Evolutionary conservation across 2,329 filamentous ascomycete species (phyloP).

Genomic region (Exophiala sp.): DNA sequence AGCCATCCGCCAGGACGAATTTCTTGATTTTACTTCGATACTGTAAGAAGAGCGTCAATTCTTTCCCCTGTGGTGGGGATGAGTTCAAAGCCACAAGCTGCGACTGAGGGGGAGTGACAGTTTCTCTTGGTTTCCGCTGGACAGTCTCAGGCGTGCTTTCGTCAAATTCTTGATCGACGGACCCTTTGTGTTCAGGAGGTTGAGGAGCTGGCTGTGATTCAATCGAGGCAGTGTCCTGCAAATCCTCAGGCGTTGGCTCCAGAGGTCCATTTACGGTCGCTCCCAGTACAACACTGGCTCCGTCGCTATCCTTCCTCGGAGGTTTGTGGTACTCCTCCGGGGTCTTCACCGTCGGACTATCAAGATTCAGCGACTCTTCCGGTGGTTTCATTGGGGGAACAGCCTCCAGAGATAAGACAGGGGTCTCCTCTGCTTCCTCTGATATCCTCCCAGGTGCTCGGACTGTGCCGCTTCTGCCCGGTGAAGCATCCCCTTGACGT

Average conservation of each 20-base stretch:
- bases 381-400: slow-evolving; percentile 37
- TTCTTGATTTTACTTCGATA: slow-evolving; percentile 30
- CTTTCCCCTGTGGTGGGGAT: slow-evolving; percentile 74
- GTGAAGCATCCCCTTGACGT: slow-evolving; percentile 58
- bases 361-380: slow-evolving; percentile 33
- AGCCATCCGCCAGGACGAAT: slow-evolving; percentile 49
- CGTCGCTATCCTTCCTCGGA: slow-evolving; percentile 32
- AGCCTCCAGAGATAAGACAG: slow-evolving; percentile 22
- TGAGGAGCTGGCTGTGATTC: slow-evolving; percentile 31
- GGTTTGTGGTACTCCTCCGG: slow-evolving; percentile 62
- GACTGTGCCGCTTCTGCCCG: slow-evolving; percentile 51
- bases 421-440: slow-evolving; percentile 47
- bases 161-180: background rate
- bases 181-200: slow-evolving; percentile 24
- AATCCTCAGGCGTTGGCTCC: slow-evolving; percentile 36
- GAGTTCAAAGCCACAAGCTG: slow-evolving; percentile 58
- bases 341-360: slow-evolving; percentile 53
- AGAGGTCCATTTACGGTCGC: slow-evolving; percentile 60
- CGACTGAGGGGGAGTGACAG: slow-evolving; percentile 41
- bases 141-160: slow-evolving; percentile 18
- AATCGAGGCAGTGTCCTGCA: slow-evolving; percentile 36
- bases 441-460: slow-evolving; percentile 52
- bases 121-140: slow-evolving; percentile 10
- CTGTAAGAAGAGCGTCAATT: slow-evolving; percentile 73
- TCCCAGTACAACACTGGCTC: slow-evolving; percentile 42